phyloP scores from a whole-genome alignment of 2,329 filamentous ascomycete genomes.

The Colletotrichum limetticola region DNA sequence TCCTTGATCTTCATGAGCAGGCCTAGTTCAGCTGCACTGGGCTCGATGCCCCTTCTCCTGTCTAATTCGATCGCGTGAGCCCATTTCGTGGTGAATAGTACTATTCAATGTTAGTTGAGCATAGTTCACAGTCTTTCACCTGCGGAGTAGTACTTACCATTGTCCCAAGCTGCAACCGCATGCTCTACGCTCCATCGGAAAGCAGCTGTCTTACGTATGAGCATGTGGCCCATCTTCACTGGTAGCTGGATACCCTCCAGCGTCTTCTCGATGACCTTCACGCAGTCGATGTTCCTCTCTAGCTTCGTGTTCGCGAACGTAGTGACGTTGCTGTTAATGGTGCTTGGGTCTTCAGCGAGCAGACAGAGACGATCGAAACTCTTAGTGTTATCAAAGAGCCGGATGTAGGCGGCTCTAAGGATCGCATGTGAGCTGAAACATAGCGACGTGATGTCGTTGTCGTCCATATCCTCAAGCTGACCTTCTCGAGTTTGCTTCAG shows the following conservation, averaged over 20 bases:
- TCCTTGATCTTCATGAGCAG: not conserved
- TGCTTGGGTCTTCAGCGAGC: not conserved
- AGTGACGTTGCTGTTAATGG: not conserved
- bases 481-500: not conserved
- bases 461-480: not conserved
- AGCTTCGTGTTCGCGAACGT: not conserved
- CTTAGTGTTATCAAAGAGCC: not conserved
- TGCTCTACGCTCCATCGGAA: slow-evolving; percentile 14
- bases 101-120: not conserved
- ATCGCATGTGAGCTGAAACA: not conserved
- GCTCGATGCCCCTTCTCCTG: not conserved
- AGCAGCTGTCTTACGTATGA: slow-evolving; percentile 1
- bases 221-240: not conserved
- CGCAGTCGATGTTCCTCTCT: not conserved
- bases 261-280: not conserved
- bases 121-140: not conserved
- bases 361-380: not conserved
- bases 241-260: not conserved
- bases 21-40: not conserved
- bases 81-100: not conserved
- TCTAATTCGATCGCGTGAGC: not conserved
- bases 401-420: not conserved
- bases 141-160: not conserved
- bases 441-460: not conserved
- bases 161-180: not conserved